A percentile compares a stretch with the other conserved stretches of the same genome.
phyloP scores from a whole-genome alignment of 305 asterid genomes.

The Fraxinus dipetala region DNA sequence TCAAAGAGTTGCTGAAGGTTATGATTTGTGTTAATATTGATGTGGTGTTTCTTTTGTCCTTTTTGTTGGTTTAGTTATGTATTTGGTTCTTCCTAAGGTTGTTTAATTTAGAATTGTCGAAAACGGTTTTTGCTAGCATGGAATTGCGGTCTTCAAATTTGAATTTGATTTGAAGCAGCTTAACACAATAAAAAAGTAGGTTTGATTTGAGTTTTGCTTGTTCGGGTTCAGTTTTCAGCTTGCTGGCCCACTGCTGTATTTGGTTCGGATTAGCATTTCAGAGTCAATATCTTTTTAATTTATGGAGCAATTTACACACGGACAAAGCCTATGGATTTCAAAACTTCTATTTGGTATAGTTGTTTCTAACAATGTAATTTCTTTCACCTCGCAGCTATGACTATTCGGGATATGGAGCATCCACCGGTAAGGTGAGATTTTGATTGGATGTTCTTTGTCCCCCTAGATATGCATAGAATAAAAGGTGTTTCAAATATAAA shows the following conservation, averaged over 20 bases:
- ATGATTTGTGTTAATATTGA: background rate
- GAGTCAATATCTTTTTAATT: background rate
- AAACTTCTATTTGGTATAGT: background rate
- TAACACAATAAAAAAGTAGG: background rate
- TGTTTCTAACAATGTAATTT: conserved; percentile 16
- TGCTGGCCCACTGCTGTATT: background rate
- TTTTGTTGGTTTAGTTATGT: background rate
- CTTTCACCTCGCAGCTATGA: conserved; percentile 72
- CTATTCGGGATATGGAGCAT: conserved; percentile 96
- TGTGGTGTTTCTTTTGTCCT: background rate
- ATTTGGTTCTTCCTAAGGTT: background rate
- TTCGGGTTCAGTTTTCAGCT: background rate
- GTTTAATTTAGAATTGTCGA: background rate
- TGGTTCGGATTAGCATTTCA: background rate
- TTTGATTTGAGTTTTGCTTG: background rate
- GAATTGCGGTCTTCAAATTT: background rate
- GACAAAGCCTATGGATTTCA: background rate
- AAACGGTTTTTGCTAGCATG: background rate
- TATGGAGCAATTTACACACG: background rate
- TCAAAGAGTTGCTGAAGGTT: background rate
- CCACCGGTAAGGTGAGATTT: conserved; percentile 90
- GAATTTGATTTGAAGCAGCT: background rate
- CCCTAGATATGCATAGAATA: background rate
- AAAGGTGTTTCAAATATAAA: background rate
- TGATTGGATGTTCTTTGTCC: background rate